A percentile compares a stretch with the other conserved stretches of the same genome.
Conservation (phyloP, 495 filamentous ascomycete species). For the Xylaria venustula region DNA sequence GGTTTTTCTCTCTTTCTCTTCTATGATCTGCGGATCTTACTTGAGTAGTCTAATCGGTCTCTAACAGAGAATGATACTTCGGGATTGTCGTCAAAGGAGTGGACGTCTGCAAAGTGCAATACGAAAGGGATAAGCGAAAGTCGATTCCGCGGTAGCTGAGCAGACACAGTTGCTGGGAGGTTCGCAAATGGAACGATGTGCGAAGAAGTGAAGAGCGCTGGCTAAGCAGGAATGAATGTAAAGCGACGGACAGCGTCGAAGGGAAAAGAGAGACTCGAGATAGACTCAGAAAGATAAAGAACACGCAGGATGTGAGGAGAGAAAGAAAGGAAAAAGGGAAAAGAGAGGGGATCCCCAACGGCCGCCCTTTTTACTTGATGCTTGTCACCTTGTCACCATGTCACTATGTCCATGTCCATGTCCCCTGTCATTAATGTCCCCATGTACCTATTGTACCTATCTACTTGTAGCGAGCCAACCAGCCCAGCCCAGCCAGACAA, state of each 20-base stretch:
- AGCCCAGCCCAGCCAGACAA: background rate
- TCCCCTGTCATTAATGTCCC: background rate
- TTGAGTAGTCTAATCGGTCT: slow-evolving; percentile 29
- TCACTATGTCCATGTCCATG: too few relatives aligned
- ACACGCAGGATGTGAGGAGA: slow-evolving; percentile 22
- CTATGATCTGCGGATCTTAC: slow-evolving; percentile 16
- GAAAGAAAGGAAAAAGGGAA: slow-evolving; percentile 7
- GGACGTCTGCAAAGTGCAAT: slow-evolving; percentile 33
- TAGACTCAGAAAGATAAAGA: slow-evolving; percentile 26
- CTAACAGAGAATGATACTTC: slow-evolving; percentile 26
- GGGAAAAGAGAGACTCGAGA: slow-evolving; percentile 34
- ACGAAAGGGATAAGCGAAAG: slow-evolving; percentile 39
- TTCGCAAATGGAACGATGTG: slow-evolving; percentile 23
- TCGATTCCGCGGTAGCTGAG: slow-evolving; percentile 45
- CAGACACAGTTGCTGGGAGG: slow-evolving; percentile 45
- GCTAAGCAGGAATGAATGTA: slow-evolving; percentile 28
- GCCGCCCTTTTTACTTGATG: slow-evolving; percentile 4
- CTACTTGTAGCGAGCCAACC: background rate
- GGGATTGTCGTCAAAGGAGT: slow-evolving; percentile 30
- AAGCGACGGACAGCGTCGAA: slow-evolving; percentile 30
- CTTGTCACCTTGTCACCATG: background rate
- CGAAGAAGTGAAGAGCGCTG: slow-evolving; percentile 30
- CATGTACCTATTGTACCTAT: background rate
- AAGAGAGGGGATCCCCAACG: slow-evolving; percentile 9
- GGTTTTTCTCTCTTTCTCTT: background rate